Evolutionary conservation across 768 basidiomycete species (phyloP).

Genomic region (Dacryopinax spathularia): DNA sequence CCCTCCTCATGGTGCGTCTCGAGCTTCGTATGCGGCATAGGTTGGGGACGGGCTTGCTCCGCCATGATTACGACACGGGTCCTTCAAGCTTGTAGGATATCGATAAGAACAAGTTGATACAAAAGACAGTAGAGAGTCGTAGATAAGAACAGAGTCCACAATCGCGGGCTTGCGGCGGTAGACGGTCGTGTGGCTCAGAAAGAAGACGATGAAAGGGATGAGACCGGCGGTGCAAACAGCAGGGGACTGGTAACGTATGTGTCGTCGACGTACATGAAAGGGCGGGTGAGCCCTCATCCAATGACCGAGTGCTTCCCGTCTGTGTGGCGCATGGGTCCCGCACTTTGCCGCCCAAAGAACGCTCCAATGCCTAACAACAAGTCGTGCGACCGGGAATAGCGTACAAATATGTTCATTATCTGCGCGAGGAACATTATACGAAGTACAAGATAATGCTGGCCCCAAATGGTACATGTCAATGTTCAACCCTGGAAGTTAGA

Average conservation of each 20-base stretch:
- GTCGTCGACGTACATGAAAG: too few relatives aligned
- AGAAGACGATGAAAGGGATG: neutral
- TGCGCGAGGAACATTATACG: neutral
- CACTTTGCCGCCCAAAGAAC: neutral
- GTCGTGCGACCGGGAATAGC: neutral
- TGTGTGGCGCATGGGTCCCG: neutral
- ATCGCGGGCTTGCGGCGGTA: neutral
- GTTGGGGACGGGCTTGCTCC: neutral
- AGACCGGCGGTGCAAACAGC: slow-evolving; percentile 4
- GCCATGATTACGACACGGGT: neutral
- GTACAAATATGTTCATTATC: neutral
- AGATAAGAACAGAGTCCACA: neutral
- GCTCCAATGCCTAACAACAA: neutral
- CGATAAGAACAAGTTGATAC: neutral
- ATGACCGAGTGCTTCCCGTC: neutral
- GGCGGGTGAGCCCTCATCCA: too few relatives aligned
- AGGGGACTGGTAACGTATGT: slow-evolving; percentile 1
- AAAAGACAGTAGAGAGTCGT: neutral
- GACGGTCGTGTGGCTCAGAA: neutral
- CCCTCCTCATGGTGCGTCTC: neutral
- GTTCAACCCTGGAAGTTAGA: neutral
- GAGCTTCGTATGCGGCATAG: neutral
- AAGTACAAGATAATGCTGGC: neutral
- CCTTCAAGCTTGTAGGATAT: neutral
- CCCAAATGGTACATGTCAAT: neutral